Evolutionary conservation across 371 early-diverging fungal species (phyloP).

Genomic region (Entomophthora muscae): DNA sequence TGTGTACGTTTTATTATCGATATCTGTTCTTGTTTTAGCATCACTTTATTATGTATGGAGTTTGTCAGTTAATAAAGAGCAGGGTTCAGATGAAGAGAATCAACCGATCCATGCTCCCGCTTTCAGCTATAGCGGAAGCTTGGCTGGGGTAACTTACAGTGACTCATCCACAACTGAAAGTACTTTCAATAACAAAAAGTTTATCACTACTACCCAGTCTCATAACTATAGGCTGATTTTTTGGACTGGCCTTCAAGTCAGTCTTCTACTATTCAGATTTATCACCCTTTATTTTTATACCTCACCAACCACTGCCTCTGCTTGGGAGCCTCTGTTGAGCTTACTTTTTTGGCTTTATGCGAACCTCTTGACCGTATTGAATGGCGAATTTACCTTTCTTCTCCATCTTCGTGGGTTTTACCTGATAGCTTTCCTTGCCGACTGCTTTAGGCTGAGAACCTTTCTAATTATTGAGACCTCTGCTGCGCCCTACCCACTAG

Average conservation of each 20-base stretch:
- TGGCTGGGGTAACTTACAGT: neutral
- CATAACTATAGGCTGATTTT: neutral
- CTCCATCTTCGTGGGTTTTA: neutral
- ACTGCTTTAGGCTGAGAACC: neutral
- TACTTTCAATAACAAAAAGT: neutral
- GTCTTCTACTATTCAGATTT: neutral
- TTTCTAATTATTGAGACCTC: neutral
- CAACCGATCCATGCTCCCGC: neutral
- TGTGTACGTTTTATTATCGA: neutral
- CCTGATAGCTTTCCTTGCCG: neutral
- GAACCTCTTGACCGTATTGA: neutral
- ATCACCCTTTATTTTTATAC: neutral
- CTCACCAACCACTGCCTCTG: neutral
- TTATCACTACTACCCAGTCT: neutral
- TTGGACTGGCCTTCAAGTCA: neutral
- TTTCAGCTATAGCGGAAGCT: neutral
- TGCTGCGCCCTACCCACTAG: neutral
- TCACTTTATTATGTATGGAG: neutral
- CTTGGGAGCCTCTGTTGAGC: neutral
- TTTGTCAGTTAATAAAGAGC: neutral
- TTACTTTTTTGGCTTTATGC: neutral
- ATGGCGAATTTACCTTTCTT: neutral
- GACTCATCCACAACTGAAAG: neutral
- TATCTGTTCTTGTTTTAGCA: neutral
- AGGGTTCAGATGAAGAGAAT: neutral